Percentiles rank a stretch among this genome's conserved stretches.
phyloP scores from a whole-genome alignment of 1,284 basidiomycete species.

The Sparassis latifolia region DNA sequence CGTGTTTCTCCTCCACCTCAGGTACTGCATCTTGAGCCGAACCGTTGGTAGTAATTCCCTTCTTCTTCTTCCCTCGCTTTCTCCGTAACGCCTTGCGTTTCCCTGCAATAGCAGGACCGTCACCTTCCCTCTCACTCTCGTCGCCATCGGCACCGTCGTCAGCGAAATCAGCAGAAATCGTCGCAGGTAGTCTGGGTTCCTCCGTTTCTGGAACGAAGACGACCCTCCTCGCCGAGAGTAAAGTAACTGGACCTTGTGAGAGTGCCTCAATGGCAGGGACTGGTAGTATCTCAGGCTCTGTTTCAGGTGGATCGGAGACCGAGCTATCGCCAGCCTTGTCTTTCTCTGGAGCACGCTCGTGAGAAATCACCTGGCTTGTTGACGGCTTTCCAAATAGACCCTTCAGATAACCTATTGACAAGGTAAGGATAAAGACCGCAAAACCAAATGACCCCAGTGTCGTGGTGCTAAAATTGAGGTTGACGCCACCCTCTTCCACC shows the following conservation, averaged over 20 bases:
- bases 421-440: conserved; percentile 10
- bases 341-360: neutral
- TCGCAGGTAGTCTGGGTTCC: neutral
- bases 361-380: neutral
- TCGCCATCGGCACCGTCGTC: conserved; percentile 38
- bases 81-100: conserved; percentile 33
- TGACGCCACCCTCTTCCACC: neutral
- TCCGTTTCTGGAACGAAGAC: neutral
- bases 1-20: conserved; percentile 22
- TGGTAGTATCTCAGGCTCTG: neutral
- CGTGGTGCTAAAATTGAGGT: neutral
- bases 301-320: neutral
- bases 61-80: conserved; percentile 44
- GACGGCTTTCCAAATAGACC: neutral
- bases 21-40: conserved; percentile 7
- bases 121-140: conserved; percentile 57
- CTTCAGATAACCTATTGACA: conserved; percentile 7
- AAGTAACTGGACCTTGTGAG: neutral
- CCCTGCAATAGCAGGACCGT: conserved; percentile 36
- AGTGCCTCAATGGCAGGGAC: neutral
- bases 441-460: conserved; percentile 15
- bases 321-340: neutral
- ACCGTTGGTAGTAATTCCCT: conserved; percentile 13
- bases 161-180: neutral
- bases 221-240: neutral